phyloP scores from a whole-genome alignment of 1,284 basidiomycete genomes.

The Ganoderma leucocontextum region DNA sequence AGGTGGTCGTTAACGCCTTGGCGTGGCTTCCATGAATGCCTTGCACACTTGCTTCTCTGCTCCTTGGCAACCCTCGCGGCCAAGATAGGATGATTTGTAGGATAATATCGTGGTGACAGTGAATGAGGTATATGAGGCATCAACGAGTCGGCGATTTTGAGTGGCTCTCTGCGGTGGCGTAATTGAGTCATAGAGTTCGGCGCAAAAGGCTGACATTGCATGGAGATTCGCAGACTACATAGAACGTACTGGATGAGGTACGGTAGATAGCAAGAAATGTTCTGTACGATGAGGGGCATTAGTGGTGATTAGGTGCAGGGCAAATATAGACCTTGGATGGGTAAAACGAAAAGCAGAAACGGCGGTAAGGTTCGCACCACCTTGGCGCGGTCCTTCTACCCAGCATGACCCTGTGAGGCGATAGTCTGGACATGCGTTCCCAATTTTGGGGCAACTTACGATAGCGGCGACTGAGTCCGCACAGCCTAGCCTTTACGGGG shows the following conservation, averaged over 20 bases:
- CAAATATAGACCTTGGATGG: background rate
- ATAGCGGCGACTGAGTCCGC: background rate
- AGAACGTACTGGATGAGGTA: background rate
- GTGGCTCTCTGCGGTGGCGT: conserved; percentile 3
- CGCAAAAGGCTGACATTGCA: background rate
- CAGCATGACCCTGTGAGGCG: background rate
- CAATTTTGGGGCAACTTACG: background rate
- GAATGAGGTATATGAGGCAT: background rate
- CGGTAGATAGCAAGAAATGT: background rate
- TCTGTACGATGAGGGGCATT: background rate
- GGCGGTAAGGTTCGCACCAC: background rate
- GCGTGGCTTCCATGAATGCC: background rate
- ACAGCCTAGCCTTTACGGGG: conserved; percentile 17
- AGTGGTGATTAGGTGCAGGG: background rate
- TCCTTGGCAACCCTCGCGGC: background rate
- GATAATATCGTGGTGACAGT: background rate
- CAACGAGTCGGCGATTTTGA: conserved; percentile 1
- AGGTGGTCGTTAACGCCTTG: background rate
- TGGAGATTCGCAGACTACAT: background rate
- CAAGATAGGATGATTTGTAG: background rate
- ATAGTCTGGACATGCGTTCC: background rate
- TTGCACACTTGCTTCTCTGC: background rate
- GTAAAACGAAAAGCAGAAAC: background rate
- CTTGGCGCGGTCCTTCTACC: background rate
- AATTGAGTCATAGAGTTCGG: background rate